Conservation (phyloP, 345 rosid species). For the Xanthoceras sorbifolium region DNA sequence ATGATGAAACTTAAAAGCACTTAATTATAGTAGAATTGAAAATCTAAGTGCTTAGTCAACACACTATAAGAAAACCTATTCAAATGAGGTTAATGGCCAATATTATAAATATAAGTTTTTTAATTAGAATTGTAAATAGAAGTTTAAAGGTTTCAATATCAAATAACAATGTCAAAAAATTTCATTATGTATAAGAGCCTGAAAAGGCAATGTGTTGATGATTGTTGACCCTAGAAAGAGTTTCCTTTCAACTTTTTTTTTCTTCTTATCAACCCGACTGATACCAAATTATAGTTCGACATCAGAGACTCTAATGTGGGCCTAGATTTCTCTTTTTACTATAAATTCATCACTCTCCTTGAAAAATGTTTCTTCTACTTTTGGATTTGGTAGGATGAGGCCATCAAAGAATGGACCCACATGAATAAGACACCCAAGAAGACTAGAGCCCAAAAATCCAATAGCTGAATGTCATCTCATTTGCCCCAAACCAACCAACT, state of each 20-base stretch:
- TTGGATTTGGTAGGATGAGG: constrained; percentile 23
- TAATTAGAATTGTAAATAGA: too few relatives aligned
- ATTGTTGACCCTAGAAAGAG: constrained; percentile 6
- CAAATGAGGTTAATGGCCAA: background rate
- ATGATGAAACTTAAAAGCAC: background rate
- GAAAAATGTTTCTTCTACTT: background rate
- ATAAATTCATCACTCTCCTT: constrained; percentile 3
- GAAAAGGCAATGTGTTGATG: background rate
- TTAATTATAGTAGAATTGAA: background rate
- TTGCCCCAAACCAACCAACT: constrained; percentile 19
- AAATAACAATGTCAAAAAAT: background rate
- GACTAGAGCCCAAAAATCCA: constrained; percentile 15
- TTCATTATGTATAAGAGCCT: background rate
- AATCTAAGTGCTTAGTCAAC: background rate
- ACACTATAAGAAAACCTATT: background rate
- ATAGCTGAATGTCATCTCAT: background rate
- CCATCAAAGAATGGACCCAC: constrained; percentile 4
- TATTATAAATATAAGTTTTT: background rate
- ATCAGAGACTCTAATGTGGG: background rate
- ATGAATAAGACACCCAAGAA: constrained; percentile 11
- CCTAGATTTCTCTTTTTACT: constrained; percentile 3
- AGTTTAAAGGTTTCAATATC: background rate
- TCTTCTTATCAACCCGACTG: background rate
- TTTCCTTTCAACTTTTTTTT: constrained; percentile 12
- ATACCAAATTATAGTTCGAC: constrained; percentile 11